Conservation (phyloP, 768 basidiomycete species). For the Rhizopogon vulgaris region DNA sequence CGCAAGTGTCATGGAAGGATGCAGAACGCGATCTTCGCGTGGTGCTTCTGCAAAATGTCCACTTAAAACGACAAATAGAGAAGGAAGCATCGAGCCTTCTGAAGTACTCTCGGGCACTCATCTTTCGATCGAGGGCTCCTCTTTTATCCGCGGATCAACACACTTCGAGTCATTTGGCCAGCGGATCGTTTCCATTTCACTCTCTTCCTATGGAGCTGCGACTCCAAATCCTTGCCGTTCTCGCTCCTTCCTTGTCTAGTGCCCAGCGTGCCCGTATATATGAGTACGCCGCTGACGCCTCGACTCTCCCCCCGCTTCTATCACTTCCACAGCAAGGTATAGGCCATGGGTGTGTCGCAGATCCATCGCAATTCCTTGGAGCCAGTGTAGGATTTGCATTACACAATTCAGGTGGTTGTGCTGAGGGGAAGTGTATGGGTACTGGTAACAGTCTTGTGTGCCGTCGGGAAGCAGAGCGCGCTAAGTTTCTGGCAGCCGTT, state of each 20-base stretch:
- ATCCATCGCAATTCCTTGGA: constrained; percentile 14
- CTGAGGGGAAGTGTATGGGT: constrained; percentile 35
- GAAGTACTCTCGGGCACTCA: constrained; percentile 40
- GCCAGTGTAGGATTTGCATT: constrained; percentile 9
- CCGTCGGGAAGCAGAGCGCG: constrained; percentile 37
- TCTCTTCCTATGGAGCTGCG: constrained; percentile 53
- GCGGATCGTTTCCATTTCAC: constrained; percentile 29
- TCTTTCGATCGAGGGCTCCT: constrained; percentile 28
- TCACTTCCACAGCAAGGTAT: constrained; percentile 23
- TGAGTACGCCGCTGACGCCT: constrained; percentile 41
- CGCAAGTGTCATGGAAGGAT: constrained; percentile 27
- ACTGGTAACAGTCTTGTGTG: constrained; percentile 31
- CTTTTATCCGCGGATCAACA: constrained; percentile 10
- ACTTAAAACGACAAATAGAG: constrained; percentile 38
- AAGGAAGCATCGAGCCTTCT: constrained; percentile 47
- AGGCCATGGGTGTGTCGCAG: constrained; percentile 13
- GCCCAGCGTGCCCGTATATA: constrained; percentile 52
- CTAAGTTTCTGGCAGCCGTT: constrained; percentile 36
- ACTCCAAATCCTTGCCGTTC: constrained; percentile 46
- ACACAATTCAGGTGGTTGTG: constrained; percentile 14
- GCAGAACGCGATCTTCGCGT: constrained; percentile 27
- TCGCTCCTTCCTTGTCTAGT: constrained; percentile 52
- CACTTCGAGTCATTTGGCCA: constrained; percentile 10
- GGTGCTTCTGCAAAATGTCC: constrained; percentile 39
- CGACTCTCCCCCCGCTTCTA: constrained; percentile 42